A percentile compares a stretch with the other conserved stretches of the same genome.
phyloP scores from a whole-genome alignment of 176 grass and related monocot species.

The Zea mays region DNA sequence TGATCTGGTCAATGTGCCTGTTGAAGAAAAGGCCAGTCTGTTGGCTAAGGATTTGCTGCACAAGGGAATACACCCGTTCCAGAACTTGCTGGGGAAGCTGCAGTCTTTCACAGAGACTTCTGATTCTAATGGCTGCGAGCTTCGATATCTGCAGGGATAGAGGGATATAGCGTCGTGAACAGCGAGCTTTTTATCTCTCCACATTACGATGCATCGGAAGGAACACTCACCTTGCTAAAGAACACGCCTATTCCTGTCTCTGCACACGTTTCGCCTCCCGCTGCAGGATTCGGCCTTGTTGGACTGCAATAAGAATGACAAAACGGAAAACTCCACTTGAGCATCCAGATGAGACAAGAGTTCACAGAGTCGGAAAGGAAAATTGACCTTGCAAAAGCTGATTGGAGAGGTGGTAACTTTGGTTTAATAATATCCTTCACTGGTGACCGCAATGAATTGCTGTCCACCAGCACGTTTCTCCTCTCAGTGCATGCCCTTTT shows the following conservation, averaged over 20 bases:
- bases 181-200: slow-evolving; percentile 31
- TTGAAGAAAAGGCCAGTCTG: slow-evolving; percentile 91
- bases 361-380: slow-evolving; percentile 24
- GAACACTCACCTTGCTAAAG: slow-evolving; percentile 74
- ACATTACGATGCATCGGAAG: neutral
- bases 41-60: slow-evolving; percentile 84
- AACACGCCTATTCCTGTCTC: slow-evolving; percentile 91
- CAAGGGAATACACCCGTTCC: slow-evolving; percentile 80
- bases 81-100: slow-evolving; percentile 73
- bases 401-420: slow-evolving; percentile 85
- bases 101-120: slow-evolving; percentile 90
- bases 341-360: slow-evolving; percentile 5
- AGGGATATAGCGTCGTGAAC: slow-evolving; percentile 9
- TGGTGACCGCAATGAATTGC: slow-evolving; percentile 80
- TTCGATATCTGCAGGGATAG: slow-evolving; percentile 68
- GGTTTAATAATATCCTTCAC: slow-evolving; percentile 76
- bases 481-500: slow-evolving; percentile 89
- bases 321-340: slow-evolving; percentile 23
- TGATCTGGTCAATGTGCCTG: slow-evolving; percentile 93
- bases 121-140: slow-evolving; percentile 89
- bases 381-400: slow-evolving; percentile 86
- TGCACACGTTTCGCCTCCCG: slow-evolving; percentile 87
- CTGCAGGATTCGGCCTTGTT: slow-evolving; percentile 81
- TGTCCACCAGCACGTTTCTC: slow-evolving; percentile 73
- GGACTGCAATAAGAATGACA: slow-evolving; percentile 63